phyloP scores from a whole-genome alignment of 1,139 yeast genomes.

The Scheffersomyces lignicola region DNA sequence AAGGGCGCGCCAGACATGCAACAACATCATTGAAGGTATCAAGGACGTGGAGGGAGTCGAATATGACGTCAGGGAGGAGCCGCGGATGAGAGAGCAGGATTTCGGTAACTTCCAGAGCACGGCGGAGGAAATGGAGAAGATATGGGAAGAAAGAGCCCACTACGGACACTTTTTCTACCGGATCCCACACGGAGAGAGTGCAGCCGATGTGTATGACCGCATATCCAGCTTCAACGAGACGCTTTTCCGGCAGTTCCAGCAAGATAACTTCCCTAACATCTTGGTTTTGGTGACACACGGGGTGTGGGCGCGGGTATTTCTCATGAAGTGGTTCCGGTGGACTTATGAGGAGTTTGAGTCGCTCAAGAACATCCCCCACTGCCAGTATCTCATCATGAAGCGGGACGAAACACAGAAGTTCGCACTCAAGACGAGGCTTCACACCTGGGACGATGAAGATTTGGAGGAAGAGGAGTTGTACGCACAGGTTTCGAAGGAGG shows the following conservation, averaged over 20 bases:
- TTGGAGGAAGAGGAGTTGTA: conserved; percentile 37
- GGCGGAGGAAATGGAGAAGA: conserved; percentile 71
- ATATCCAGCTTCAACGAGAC: conserved; percentile 89
- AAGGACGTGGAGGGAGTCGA: conserved; percentile 48
- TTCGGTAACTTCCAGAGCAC: conserved; percentile 89
- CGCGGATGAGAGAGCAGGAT: conserved; percentile 90
- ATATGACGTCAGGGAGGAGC: conserved; percentile 73
- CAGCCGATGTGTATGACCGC: conserved; percentile 92
- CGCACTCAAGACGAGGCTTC: conserved; percentile 51
- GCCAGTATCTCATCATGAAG: conserved; percentile 80
- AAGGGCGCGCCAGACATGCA: conserved; percentile 79
- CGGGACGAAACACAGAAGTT: conserved; percentile 46
- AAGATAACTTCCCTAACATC: conserved; percentile 66
- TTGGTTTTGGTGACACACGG: conserved; percentile 89
- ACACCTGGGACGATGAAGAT: conserved; percentile 60
- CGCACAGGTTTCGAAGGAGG: conserved; percentile 40
- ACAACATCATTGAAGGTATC: conserved; percentile 63
- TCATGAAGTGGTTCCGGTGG: conserved; percentile 95
- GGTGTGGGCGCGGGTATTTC: conserved; percentile 86
- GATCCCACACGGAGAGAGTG: conserved; percentile 91
- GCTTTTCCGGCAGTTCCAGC: conserved; percentile 73
- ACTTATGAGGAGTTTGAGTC: conserved; percentile 84
- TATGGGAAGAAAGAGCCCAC: conserved; percentile 80
- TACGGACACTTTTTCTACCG: conserved; percentile 92
- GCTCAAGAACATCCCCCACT: conserved; percentile 79